Evolutionary conservation across 1,284 basidiomycete species (phyloP), one percentile per base, ranked within the genome.

Genomic region (Xerocomus minutiporus): DNA sequence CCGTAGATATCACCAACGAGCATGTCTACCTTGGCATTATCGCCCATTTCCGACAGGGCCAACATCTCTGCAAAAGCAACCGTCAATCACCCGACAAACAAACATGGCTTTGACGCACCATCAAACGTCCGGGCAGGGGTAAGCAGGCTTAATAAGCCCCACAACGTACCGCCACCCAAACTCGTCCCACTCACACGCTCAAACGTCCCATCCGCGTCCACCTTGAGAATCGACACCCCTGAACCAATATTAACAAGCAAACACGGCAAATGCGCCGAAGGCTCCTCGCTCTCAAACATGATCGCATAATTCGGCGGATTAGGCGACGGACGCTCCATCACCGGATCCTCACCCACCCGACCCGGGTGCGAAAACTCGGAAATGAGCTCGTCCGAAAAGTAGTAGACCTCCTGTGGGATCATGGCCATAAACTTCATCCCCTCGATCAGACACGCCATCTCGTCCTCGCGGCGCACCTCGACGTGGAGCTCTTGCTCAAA

Each of bases 1-100:
- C 95, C 96, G 68, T 99, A 99, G 61, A 99, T 99, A 75, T 99
- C 97, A 29, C 96, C 95, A 42, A 99, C 96, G 48, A 99, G 86
- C 96, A 99, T 99, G 71, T 99, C 97, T 29, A 99, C 96, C 7
- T 82, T 82, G 44, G 88, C 82, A 66, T 99, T 98, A 74, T 98
- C 93, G 39, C 97, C 97, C 64, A 82, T 73, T 71, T 98, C 95
- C 0, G 94, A 97, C 26, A 99, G 77, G 13, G 86, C 82, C 56
- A 99, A 77, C 96, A 99, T 99, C 72, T 99, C 96, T 97, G 74
- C 47, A 61, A 53, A 54, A 54, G 47, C 29, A 55, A 45, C 45
- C 15, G 45, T 59, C 51, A 43, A 26, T 53, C 50, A 46, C 44
- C 43, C n/a, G 57, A 42, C 31, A 29, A 38, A 28, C 4, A 47